Evolutionary conservation across 2,329 filamentous ascomycete species (phyloP).

Genomic region (Colletotrichum sp.): DNA sequence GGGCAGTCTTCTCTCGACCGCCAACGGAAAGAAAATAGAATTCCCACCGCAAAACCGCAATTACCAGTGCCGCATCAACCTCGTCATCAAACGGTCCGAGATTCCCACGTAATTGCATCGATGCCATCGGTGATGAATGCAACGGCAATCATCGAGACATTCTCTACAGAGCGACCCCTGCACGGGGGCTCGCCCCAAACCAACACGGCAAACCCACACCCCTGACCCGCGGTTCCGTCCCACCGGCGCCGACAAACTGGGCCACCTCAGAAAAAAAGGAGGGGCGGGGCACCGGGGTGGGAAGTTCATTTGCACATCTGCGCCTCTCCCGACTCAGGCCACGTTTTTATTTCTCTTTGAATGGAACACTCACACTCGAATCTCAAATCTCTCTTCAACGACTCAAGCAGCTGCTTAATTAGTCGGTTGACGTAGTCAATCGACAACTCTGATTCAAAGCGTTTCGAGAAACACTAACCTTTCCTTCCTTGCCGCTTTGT

Average conservation of each 20-base stretch:
- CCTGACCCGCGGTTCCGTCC: constrained; percentile 4
- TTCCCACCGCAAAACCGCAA: neutral
- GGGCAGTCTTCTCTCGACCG: neutral
- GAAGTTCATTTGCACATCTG: neutral
- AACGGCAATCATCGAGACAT: neutral
- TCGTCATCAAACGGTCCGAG: neutral
- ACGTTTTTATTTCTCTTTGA: neutral
- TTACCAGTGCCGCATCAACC: neutral
- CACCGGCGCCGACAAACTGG: neutral
- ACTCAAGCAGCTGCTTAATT: neutral
- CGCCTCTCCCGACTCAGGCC: neutral
- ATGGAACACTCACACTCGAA: neutral
- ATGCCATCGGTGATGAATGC: neutral
- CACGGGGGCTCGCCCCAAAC: neutral
- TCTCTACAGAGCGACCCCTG: neutral
- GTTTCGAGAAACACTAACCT: neutral
- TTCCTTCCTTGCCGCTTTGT: constrained; percentile 2
- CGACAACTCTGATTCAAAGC: neutral
- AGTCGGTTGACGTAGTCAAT: neutral
- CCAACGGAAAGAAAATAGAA: neutral
- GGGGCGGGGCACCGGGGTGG: neutral
- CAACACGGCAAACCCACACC: neutral
- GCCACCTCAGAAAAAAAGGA: neutral
- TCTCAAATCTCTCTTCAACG: neutral
- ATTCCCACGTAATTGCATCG: neutral